Evolutionary conservation across 257 asterid genomes (phyloP).

Genomic region (Solanum megistacrolobum): DNA sequence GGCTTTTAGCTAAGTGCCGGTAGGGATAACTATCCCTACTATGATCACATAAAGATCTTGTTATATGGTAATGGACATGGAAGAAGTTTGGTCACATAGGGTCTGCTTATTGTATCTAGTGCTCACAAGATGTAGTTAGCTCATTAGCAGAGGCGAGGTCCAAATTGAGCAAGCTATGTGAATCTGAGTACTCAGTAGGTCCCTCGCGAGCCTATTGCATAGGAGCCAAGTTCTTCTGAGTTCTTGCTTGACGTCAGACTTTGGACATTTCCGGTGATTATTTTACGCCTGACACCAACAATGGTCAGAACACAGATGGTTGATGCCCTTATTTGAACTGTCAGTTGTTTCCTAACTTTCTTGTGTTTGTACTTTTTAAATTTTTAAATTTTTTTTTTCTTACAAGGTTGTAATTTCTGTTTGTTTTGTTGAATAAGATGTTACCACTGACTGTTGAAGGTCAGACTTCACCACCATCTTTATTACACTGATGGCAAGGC

Average conservation of each 20-base stretch:
- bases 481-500: neutral
- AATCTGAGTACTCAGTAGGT: neutral
- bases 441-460: neutral
- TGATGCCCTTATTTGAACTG: neutral
- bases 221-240: neutral
- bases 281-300: neutral
- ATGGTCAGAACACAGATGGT: neutral
- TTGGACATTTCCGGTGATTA: neutral
- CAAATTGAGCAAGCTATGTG: neutral
- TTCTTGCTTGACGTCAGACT: neutral
- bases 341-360: neutral
- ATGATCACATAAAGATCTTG: neutral
- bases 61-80: neutral
- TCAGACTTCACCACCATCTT: neutral
- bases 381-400: neutral
- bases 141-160: neutral
- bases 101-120: neutral
- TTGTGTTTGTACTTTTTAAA: neutral
- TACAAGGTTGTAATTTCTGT: neutral
- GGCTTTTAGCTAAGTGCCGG: neutral
- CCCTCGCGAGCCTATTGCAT: neutral
- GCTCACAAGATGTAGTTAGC: neutral
- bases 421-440: neutral
- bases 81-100: neutral
- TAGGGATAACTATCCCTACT: neutral